Percentiles rank a stretch among this genome's conserved stretches.
phyloP scores from a whole-genome alignment of 208 protist genomes.

The Wallacemonas collosoma region DNA sequence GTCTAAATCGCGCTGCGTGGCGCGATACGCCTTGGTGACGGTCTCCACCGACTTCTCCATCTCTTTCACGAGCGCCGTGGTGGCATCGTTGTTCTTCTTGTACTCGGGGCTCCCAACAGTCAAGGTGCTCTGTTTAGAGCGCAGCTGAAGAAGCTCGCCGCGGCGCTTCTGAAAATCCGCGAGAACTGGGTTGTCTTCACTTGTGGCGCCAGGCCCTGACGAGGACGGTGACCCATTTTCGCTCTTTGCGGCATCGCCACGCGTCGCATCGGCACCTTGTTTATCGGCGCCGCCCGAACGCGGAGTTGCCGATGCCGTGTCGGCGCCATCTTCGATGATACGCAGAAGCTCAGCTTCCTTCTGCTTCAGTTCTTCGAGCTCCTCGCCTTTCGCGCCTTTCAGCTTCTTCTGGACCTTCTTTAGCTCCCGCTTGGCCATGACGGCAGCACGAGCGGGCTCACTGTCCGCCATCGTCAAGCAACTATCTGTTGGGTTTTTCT shows the following conservation, averaged over 20 bases:
- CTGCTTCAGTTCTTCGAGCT: constrained; percentile 33
- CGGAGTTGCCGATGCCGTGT: neutral
- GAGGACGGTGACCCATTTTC: neutral
- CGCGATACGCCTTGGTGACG: constrained; percentile 14
- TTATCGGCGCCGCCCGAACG: neutral
- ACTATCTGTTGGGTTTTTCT: too few species aligned
- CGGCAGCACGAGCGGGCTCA: constrained; percentile 21
- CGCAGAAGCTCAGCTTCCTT: constrained; percentile 33
- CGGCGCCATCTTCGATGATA: neutral
- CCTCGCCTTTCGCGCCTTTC: constrained; percentile 26
- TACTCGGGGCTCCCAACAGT: constrained; percentile 8
- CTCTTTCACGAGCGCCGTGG: constrained; percentile 9
- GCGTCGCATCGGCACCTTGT: neutral
- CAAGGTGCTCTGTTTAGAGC: neutral
- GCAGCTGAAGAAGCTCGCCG: constrained; percentile 1
- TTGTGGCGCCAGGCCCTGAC: neutral
- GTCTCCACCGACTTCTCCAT: constrained; percentile 11
- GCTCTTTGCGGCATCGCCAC: neutral
- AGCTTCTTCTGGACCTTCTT: constrained; percentile 33
- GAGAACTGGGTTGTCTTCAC: constrained; percentile 1
- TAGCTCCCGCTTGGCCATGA: constrained; percentile 36
- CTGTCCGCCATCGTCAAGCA: constrained; percentile 13
- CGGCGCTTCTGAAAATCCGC: neutral
- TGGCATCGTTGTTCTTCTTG: constrained; percentile 4
- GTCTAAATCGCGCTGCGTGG: constrained; percentile 6